Evolutionary conservation across 116 monocot genomes (phyloP), one percentile per base, ranked within the genome.

Genomic region (Zostera marina): DNA sequence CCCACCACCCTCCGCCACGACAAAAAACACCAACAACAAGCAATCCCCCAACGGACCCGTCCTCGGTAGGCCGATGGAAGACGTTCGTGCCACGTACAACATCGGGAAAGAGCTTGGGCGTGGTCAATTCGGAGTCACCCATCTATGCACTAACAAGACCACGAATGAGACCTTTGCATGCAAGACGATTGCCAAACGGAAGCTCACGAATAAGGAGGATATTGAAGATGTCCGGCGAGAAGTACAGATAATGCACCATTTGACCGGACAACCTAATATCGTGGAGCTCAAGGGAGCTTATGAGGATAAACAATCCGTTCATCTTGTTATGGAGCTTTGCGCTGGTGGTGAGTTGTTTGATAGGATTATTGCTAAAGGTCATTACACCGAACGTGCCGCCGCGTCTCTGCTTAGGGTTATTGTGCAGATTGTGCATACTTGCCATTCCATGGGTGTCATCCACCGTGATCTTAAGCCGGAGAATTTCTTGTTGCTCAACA

Each of bases 141-240:
- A 74, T 53, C 70, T 70, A 23, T 78, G 78, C 70, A 74, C 70
- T 13, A 44, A 66, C 55, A 62, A 64, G 54, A 26, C 59, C 40
- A 67, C 73, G n/a, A 73, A 70, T 7, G 52, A 74, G 67, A 25
- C 54, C 15, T 67, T 73, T 55, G 78, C 78, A 2, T 78, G 78
- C 78, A 78, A 78, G 78, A 73, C 78, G 11, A 78, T 78, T 54
- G 70, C 78, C 42, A 78, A 78, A 66, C 41, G 70, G 19, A 78
- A 73, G 70, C 63, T 78, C 11, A 60, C 64, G 16, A 66, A 67
- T 59, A 70, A 74, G 70, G 78, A 78, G 49, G 78, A 78, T 45
- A 24, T 73, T 19, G 73, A 78, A 63, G 78, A 78, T 44, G 78
- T 78, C 6, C 12, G 64, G 41, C 8, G 78, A 51, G 78, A 78